Evolutionary conservation across 108 stramenopile genomes (phyloP), one percentile per base, ranked within the genome.

Genomic region (Stephanodiscus triporus): DNA sequence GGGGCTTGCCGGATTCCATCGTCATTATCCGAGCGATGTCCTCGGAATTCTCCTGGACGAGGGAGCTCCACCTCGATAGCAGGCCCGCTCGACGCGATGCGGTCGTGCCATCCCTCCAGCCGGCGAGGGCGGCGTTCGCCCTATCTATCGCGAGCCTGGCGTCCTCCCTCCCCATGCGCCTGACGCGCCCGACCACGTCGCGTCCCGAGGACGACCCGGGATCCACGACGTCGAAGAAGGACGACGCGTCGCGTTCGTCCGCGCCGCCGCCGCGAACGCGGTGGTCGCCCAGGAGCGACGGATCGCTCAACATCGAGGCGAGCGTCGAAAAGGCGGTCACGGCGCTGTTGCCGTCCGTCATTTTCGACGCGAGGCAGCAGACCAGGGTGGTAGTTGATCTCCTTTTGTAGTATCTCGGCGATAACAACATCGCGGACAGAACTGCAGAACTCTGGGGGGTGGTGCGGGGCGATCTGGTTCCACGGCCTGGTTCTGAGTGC

Each of bases 1-100:
- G 63, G 2, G 99, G 95, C 61, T 99, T 99, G n/a, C 99, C 99
- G 59, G 87, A 89, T 76, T 98, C 99, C 36, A 90, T 50, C 40
- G 96, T 95, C 90, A 98, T 56, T 16, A 63, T 40, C 38, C 16
- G 47, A 9, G 63, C 67, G 34, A 82, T 71, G 36, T 78, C 76
- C 14, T 81, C 75, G 55, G 75, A 47, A 34, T 76, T 56, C 48
- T 81, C 80, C 36, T 72, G 56, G 40, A 94, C 86, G 11, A 88
- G 81, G n/a, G 58, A n/a, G 68, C 82, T 82, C 90, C 90, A 90
- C 54, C 79, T 45, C 0, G 57, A 43, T 5, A 94, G 66, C 1
- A 87, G 55, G 23, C 60, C 38, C 5, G 89, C 77, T 19, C 93
- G 78, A 66, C 82, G 45, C 6, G 54, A 16, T 6, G 88, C 87